These are phyloP conservation scores for Rosa persica DNA, from an alignment of 306 rosid species.

Conservation along the genomic window DNA sequence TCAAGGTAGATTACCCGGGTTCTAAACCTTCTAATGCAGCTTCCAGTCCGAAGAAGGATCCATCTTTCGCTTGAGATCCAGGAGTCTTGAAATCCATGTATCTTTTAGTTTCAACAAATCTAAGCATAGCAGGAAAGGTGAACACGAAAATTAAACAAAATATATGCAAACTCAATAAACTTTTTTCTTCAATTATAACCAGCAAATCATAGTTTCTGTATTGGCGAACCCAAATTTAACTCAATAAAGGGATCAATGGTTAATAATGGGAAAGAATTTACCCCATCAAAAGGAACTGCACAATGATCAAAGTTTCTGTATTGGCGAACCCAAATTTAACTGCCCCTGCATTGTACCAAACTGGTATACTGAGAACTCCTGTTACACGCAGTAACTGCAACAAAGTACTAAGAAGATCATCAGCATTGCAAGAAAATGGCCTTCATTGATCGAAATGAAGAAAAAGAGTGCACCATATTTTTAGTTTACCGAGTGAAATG, in stretches of 20 bases:
- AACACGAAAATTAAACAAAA: neutral
- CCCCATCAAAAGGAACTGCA: conserved; percentile 92
- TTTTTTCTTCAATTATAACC: neutral
- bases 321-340: conserved; percentile 62
- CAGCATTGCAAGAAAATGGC: neutral
- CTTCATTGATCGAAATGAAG: neutral
- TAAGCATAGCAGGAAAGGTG: conserved; percentile 31
- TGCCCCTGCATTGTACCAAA: conserved; percentile 93
- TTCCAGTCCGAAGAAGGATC: conserved; percentile 79
- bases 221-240: too few species aligned
- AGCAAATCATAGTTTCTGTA: conserved; percentile 20
- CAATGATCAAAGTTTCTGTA: conserved; percentile 65
- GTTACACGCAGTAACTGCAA: conserved; percentile 78
- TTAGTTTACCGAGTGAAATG: neutral
- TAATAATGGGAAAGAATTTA: conserved; percentile 20
- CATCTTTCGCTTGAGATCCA: conserved; percentile 87
- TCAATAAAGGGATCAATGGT: conserved; percentile 14
- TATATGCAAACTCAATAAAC: neutral
- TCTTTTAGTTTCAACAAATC: conserved; percentile 85
- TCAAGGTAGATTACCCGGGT: conserved; percentile 64
- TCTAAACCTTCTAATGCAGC: conserved; percentile 76
- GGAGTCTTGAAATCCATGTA: conserved; percentile 89
- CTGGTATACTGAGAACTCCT: conserved; percentile 57
- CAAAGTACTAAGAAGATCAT: conserved; percentile 7
- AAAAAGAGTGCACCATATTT: neutral